A percentile compares a stretch with the other conserved stretches of the same genome.
Evolutionary conservation across 768 basidiomycete genomes (phyloP).

Genomic region (Leucogyrophana mollusca): DNA sequence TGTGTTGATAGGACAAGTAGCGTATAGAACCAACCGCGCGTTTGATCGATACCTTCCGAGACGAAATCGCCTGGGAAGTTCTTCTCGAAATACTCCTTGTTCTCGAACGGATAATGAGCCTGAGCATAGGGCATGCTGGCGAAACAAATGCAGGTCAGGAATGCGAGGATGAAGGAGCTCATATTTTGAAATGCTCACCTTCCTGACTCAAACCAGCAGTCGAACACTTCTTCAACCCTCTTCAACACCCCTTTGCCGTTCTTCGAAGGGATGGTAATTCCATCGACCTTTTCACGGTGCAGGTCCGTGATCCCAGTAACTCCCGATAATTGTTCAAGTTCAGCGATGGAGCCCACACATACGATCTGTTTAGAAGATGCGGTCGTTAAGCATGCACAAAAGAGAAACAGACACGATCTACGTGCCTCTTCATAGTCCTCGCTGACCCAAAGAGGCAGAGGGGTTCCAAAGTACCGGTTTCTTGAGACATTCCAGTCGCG

Average conservation of each 20-base stretch:
- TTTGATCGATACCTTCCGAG: conserved; percentile 98
- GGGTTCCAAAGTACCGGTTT: conserved; percentile 99
- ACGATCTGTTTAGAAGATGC: conserved; percentile 53
- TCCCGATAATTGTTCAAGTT: conserved; percentile 86
- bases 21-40: conserved; percentile 99
- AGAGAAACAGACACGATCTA: neutral
- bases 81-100: conserved; percentile 80
- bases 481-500: conserved; percentile 99
- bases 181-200: conserved; percentile 71
- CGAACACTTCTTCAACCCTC: conserved; percentile 97
- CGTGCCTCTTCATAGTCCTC: conserved; percentile 88
- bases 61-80: conserved; percentile 96
- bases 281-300: conserved; percentile 92
- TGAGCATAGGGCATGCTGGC: conserved; percentile 98
- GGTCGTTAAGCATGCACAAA: neutral
- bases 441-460: conserved; percentile 94
- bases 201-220: conserved; percentile 99
- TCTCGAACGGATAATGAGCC: conserved; percentile 97
- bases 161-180: neutral
- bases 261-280: conserved; percentile 93
- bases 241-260: conserved; percentile 82
- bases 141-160: conserved; percentile 2
- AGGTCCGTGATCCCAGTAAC: conserved; percentile 82
- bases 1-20: conserved; percentile 95
- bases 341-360: conserved; percentile 82